Evolutionary conservation across 2,329 filamentous ascomycete genomes (phyloP).

Genomic region (Akanthomyces lecanii): DNA sequence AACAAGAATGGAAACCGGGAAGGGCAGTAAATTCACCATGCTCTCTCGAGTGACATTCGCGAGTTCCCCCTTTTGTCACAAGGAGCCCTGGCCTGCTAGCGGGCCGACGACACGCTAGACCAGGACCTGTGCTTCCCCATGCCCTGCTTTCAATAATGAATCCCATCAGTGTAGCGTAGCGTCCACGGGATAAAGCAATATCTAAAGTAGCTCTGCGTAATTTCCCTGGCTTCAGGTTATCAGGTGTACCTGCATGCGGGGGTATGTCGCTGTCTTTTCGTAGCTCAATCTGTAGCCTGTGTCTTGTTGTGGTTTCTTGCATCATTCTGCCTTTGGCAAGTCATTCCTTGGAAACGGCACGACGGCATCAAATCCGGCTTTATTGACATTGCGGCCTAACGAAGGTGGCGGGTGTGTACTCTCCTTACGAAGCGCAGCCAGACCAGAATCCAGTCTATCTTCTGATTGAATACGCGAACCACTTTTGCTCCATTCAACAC

Average conservation of each 20-base stretch:
- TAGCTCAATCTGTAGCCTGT: neutral
- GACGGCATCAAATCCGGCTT: neutral
- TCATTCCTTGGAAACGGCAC: neutral
- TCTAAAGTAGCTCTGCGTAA: slow-evolving; percentile 2
- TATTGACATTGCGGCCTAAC: slow-evolving; percentile 7
- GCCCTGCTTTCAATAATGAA: slow-evolving; percentile 1
- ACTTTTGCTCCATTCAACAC: neutral
- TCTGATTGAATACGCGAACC: neutral
- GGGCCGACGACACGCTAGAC: slow-evolving; percentile 10
- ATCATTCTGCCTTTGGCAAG: slow-evolving; percentile 2
- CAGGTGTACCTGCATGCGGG: slow-evolving; percentile 4
- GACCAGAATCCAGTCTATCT: neutral
- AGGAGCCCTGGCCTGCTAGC: neutral
- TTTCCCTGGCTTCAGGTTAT: neutral
- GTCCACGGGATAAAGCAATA: slow-evolving; percentile 12
- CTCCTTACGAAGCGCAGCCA: neutral
- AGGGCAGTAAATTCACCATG: neutral
- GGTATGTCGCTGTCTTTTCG: neutral
- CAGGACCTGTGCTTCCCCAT: neutral
- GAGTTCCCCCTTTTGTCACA: neutral
- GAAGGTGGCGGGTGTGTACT: slow-evolving; percentile 12
- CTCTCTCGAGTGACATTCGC: neutral
- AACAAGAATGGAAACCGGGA: too few species aligned
- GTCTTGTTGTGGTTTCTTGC: neutral
- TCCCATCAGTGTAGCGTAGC: neutral